Percentiles rank a stretch among this genome's conserved stretches.
Evolutionary conservation across 2,329 filamentous ascomycete species (phyloP).

Genomic region (Fusarium begoniae): DNA sequence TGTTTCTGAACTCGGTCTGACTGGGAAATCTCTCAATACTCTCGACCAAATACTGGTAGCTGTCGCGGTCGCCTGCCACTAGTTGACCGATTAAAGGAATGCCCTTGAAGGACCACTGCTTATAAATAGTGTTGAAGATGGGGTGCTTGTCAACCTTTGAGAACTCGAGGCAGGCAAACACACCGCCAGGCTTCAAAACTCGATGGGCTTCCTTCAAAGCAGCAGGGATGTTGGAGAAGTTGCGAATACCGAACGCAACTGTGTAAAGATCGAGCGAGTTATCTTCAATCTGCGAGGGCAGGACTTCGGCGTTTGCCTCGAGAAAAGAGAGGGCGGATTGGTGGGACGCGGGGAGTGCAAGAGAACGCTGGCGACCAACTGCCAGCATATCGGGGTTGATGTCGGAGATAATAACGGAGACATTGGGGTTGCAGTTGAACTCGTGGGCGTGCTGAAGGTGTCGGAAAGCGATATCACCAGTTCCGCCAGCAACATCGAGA

Average conservation of each 20-base stretch:
- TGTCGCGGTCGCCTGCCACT: constrained; percentile 91
- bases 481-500: constrained; percentile 96
- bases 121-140: constrained; percentile 86
- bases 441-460: constrained; percentile 90
- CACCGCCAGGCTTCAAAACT: constrained; percentile 90
- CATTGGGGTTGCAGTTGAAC: constrained; percentile 77
- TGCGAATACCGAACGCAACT: constrained; percentile 95
- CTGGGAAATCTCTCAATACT: constrained; percentile 94
- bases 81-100: constrained; percentile 96
- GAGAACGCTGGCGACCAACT: constrained; percentile 83
- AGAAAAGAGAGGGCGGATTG: constrained; percentile 76
- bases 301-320: constrained; percentile 87
- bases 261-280: constrained; percentile 93
- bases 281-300: constrained; percentile 69
- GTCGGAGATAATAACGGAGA: constrained; percentile 90
- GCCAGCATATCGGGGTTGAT: constrained; percentile 96
- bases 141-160: constrained; percentile 80
- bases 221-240: constrained; percentile 90
- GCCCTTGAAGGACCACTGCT: constrained; percentile 93
- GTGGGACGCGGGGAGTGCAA: constrained; percentile 63
- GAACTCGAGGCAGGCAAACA: constrained; percentile 97
- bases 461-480: constrained; percentile 97
- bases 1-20: constrained; percentile 83
- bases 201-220: constrained; percentile 86
- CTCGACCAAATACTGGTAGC: constrained; percentile 98